Conservation (phyloP, 192 early-diverging fungal species). For the Coemansia sp. region DNA sequence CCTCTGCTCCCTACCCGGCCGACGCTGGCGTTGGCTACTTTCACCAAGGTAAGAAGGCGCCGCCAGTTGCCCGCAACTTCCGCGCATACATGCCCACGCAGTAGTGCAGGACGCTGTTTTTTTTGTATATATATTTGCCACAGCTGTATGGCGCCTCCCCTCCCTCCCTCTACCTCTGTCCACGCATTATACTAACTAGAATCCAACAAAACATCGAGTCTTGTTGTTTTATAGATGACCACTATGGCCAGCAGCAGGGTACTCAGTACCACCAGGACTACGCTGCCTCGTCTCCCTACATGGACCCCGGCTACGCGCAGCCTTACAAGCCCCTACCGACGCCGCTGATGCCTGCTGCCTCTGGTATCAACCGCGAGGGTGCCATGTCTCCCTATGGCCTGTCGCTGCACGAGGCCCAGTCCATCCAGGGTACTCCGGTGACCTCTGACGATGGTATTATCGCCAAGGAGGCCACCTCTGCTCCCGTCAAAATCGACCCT, state of each 20-base stretch:
- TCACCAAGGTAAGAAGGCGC: slow-evolving; percentile 25
- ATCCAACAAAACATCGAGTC: background rate
- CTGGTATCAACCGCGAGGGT: slow-evolving; percentile 1
- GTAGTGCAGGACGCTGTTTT: background rate
- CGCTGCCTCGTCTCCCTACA: slow-evolving; percentile 9
- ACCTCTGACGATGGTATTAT: slow-evolving; percentile 31
- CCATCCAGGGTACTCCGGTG: slow-evolving; percentile 34
- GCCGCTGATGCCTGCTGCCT: slow-evolving; percentile 19
- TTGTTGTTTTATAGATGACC: slow-evolving; percentile 15
- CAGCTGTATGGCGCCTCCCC: background rate
- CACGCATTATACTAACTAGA: background rate
- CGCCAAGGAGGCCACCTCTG: slow-evolving; percentile 10
- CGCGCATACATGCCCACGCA: background rate
- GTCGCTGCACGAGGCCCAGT: slow-evolving; percentile 44
- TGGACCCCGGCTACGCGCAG: slow-evolving; percentile 22
- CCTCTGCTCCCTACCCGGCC: slow-evolving; percentile 7
- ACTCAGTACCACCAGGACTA: slow-evolving; percentile 24
- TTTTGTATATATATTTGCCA: background rate
- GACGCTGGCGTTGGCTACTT: slow-evolving; percentile 51
- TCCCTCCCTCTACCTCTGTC: background rate
- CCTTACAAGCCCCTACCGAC: slow-evolving; percentile 47
- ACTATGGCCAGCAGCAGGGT: slow-evolving; percentile 26
- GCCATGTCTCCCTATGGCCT: slow-evolving; percentile 5
- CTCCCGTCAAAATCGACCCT: slow-evolving; percentile 38
- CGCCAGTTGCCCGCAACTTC: background rate